Evolutionary conservation across 2,329 filamentous ascomycete species (phyloP).

Genomic region (Beauveria bassiana): DNA sequence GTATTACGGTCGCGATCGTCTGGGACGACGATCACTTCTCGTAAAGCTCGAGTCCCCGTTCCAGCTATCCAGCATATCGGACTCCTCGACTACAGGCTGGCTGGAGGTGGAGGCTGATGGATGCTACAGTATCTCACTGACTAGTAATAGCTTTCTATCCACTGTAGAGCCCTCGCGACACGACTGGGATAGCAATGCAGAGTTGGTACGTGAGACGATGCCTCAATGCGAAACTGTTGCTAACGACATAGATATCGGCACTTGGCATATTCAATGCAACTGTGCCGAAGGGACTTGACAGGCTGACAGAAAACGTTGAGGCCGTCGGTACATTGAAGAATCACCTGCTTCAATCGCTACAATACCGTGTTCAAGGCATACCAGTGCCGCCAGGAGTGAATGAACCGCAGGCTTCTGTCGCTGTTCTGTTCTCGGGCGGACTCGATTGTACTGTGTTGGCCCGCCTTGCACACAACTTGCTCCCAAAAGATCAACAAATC

Average conservation of each 20-base stretch:
- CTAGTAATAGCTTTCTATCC: slow-evolving; percentile 6
- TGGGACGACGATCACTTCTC: slow-evolving; percentile 80
- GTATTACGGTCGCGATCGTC: slow-evolving; percentile 78
- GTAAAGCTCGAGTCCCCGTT: slow-evolving; percentile 42
- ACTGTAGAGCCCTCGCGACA: slow-evolving; percentile 18
- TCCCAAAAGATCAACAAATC: slow-evolving; percentile 61
- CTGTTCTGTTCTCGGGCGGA: slow-evolving; percentile 87
- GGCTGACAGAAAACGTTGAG: slow-evolving; percentile 26
- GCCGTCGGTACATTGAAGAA: slow-evolving; percentile 46
- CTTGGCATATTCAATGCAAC: slow-evolving; percentile 45
- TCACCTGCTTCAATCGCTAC: slow-evolving; percentile 54
- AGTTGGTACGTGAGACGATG: slow-evolving; percentile 35
- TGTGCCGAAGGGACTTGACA: slow-evolving; percentile 28
- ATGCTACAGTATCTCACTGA: slow-evolving; percentile 61
- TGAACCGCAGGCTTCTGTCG: slow-evolving; percentile 46
- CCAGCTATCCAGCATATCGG: slow-evolving; percentile 64
- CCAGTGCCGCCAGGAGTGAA: slow-evolving; percentile 44
- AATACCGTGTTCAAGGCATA: slow-evolving; percentile 56
- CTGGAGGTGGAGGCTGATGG: slow-evolving; percentile 78
- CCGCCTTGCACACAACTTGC: slow-evolving; percentile 66
- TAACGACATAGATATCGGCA: slow-evolving; percentile 35
- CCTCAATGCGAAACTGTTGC: slow-evolving; percentile 1
- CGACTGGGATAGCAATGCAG: slow-evolving; percentile 26
- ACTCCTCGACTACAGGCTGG: slow-evolving; percentile 49
- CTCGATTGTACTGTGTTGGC: slow-evolving; percentile 88